Evolutionary conservation across 2,329 filamentous ascomycete species (phyloP), one percentile per base, ranked within the genome.

Genomic region (Ascocoryne sarcoides): DNA sequence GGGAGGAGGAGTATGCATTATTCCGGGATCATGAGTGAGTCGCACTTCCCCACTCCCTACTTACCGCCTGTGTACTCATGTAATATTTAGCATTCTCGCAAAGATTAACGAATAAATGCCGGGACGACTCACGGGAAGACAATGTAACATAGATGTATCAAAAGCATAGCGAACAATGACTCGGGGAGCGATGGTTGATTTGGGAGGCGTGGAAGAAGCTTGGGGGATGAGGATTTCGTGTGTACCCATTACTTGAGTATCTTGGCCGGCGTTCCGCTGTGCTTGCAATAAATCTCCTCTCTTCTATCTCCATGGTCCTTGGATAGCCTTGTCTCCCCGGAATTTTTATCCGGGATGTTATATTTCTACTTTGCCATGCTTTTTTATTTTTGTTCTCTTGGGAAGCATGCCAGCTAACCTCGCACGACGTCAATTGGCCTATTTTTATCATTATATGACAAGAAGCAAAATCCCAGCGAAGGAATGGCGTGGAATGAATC

Each of bases 11-110:
- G 71, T 96, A 79, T 73, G 80, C 84, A 50, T 79, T 98, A 51
- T 98, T 95, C 83, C 79, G 92, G 60, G 92, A 98, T 69, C 84
- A 88, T 72, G 92, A 98, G 90, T 96, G 81, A 69, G 89, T 83
- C 23, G 12, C 23, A 26, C 14, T 21, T 38, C 26, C 35, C 12
- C 7, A 29, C 10, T 16, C 4, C n/a, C 12, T 12, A 8, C 17
- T 36, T 36, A 18, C 3, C 8, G 8, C 14, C 21, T 5, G 15
- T 15, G 12, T 26, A 39, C 37, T 45, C 23, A 43, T 32, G n/a
- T n/a, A 12, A 14, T 30, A n/a, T 17, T 18, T 57, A 95, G 90
- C 66, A 86, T 98, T 56, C 79, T 98, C 47, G 92, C 92, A 65
- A 98, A 96, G 83, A 95, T 98, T 77, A 95, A 87, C 70, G 90